These are phyloP conservation scores for Dalbergia cultrata DNA, from an alignment of 306 rosid species.

Conservation along the genomic window DNA sequence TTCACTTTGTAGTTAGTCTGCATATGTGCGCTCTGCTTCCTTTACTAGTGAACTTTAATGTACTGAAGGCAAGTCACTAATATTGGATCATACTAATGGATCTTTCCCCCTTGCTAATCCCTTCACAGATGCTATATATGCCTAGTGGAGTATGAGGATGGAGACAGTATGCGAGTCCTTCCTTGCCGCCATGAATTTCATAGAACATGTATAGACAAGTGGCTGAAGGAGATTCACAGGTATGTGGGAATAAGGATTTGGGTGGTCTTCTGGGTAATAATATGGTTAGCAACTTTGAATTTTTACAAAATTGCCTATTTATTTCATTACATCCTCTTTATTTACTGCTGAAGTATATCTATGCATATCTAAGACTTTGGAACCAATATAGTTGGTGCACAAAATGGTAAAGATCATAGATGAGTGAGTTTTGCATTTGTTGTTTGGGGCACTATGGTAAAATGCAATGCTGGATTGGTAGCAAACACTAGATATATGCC, in stretches of 20 bases:
- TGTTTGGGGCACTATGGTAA: slow-evolving; percentile 9
- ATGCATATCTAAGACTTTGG: slow-evolving; percentile 11
- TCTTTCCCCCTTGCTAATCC: slow-evolving; percentile 25
- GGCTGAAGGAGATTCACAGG: slow-evolving; percentile 99
- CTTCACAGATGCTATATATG: slow-evolving; percentile 91
- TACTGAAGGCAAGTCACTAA: background rate
- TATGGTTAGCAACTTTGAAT: slow-evolving; percentile 13
- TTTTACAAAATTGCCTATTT: background rate
- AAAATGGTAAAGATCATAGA: slow-evolving; percentile 24
- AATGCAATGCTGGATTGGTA: background rate
- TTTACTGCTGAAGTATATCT: slow-evolving; percentile 18
- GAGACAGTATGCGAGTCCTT: slow-evolving; percentile 85
- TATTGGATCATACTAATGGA: slow-evolving; percentile 1
- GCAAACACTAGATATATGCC: slow-evolving; percentile 1
- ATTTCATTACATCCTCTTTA: slow-evolving; percentile 22
- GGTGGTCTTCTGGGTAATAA: slow-evolving; percentile 22
- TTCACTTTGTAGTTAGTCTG: background rate
- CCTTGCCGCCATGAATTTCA: slow-evolving; percentile 98
- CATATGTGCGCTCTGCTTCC: too few relatives aligned
- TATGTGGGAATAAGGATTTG: slow-evolving; percentile 42
- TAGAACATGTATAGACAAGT: slow-evolving; percentile 90
- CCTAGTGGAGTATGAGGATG: slow-evolving; percentile 98
- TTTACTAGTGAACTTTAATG: too few relatives aligned
- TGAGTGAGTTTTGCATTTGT: slow-evolving; percentile 15
- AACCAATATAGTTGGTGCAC: slow-evolving; percentile 17